Evolutionary conservation across 1,284 basidiomycete genomes (phyloP).

Genomic region (Cutaneotrichosporon cutaneum): DNA sequence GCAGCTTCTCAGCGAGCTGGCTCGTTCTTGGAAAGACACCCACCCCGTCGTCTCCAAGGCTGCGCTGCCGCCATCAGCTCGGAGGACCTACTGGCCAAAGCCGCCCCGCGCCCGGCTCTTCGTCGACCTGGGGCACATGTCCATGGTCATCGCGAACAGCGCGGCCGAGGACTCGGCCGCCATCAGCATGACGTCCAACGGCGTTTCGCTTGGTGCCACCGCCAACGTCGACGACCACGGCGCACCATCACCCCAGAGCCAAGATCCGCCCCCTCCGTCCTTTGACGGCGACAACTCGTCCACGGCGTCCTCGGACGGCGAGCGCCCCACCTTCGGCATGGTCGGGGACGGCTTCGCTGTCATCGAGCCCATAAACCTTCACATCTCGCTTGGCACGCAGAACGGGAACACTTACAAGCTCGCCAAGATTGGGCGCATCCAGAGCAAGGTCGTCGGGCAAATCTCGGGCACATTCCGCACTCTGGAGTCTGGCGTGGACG

Average conservation of each 20-base stretch:
- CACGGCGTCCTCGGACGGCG: background rate
- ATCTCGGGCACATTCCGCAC: slow-evolving; percentile 26
- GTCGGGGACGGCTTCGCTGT: slow-evolving; percentile 7
- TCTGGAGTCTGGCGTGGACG: slow-evolving; percentile 25
- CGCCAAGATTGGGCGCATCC: slow-evolving; percentile 33
- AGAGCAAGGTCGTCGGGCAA: slow-evolving; percentile 29
- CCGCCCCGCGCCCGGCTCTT: slow-evolving; percentile 37
- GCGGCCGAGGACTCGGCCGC: slow-evolving; percentile 36
- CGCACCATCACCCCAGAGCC: background rate
- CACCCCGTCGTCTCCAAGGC: slow-evolving; percentile 16
- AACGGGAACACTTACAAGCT: slow-evolving; percentile 35
- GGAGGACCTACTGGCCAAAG: background rate
- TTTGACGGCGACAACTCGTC: slow-evolving; percentile 21
- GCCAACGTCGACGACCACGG: slow-evolving; percentile 1
- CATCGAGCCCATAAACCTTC: slow-evolving; percentile 39
- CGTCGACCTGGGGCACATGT: slow-evolving; percentile 40
- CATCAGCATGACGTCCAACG: slow-evolving; percentile 36
- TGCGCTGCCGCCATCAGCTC: background rate
- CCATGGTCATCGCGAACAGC: slow-evolving; percentile 33
- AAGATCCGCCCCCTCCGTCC: background rate
- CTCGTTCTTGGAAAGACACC: slow-evolving; percentile 26
- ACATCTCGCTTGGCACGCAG: slow-evolving; percentile 30
- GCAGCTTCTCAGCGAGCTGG: slow-evolving; percentile 38
- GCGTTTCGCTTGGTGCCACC: slow-evolving; percentile 21
- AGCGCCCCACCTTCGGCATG: slow-evolving; percentile 3